A percentile compares a stretch with the other conserved stretches of the same genome.
Conservation (phyloP, 306 rosid genomes). For the Astragalus glycyphyllos region DNA sequence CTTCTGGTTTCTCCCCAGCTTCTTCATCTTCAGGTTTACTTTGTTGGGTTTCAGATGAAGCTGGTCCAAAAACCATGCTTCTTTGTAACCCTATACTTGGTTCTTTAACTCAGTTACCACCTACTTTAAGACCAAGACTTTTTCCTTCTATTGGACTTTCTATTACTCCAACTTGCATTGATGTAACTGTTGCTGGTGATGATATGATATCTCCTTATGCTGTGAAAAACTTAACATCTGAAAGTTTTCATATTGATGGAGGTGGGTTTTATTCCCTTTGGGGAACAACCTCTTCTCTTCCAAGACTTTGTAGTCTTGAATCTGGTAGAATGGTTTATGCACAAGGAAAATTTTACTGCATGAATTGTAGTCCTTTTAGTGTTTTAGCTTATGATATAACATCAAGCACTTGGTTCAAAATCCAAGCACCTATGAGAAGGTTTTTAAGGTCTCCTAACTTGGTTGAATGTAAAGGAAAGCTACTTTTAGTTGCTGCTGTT, state of each 20-base stretch:
- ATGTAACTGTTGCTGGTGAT: constrained; percentile 82
- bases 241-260: constrained; percentile 81
- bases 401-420: constrained; percentile 73
- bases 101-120: constrained; percentile 73
- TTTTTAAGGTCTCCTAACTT: constrained; percentile 74
- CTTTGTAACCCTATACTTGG: constrained; percentile 86
- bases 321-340: constrained; percentile 77
- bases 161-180: constrained; percentile 67
- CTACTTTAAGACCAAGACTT: constrained; percentile 76
- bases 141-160: constrained; percentile 82
- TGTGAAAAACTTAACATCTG: constrained; percentile 83
- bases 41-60: constrained; percentile 76
- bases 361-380: constrained; percentile 90
- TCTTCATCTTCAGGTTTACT: constrained; percentile 80
- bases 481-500: constrained; percentile 77
- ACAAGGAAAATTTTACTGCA: constrained; percentile 74
- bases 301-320: constrained; percentile 84
- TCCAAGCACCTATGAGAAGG: constrained; percentile 93
- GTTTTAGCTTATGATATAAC: constrained; percentile 65
- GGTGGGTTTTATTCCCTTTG: constrained; percentile 86
- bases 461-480: constrained; percentile 69
- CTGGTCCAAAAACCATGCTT: constrained; percentile 78
- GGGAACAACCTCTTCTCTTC: constrained; percentile 76
- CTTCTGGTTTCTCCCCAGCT: constrained; percentile 80
- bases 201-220: constrained; percentile 96